These are phyloP conservation scores for Tetrapisispora iriomotensis DNA, from an alignment of 805 yeast species.

Conservation along the genomic window DNA sequence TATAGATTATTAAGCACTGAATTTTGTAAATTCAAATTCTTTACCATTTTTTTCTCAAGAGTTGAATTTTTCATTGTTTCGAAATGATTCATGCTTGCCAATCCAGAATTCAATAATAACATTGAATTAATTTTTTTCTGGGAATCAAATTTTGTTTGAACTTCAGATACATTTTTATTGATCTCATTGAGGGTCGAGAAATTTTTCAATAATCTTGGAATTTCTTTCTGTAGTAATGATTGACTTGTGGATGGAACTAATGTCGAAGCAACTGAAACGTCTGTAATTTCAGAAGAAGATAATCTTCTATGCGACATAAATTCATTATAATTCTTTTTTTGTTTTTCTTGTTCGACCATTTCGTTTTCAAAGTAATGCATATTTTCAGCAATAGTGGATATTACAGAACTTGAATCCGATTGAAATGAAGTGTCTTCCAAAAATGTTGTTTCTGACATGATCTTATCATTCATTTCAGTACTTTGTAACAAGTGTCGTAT, in stretches of 20 bases:
- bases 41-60: slow-evolving; percentile 1
- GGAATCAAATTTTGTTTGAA: not conserved
- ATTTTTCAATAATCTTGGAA: slow-evolving; percentile 48
- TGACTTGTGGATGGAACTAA: slow-evolving; percentile 29
- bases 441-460: not conserved
- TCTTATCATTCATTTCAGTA: not conserved
- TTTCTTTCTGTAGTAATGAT: slow-evolving; percentile 52
- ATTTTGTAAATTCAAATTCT: not conserved
- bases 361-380: not conserved
- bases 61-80: not conserved
- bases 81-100: not conserved
- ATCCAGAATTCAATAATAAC: not conserved
- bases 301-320: slow-evolving; percentile 9
- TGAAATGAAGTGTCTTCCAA: not conserved
- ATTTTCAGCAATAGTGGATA: not conserved
- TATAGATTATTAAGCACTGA: not conserved
- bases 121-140: not conserved
- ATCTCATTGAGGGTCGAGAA: slow-evolving; percentile 1
- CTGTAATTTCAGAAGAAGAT: slow-evolving; percentile 21
- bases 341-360: not conserved
- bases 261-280: slow-evolving; percentile 22
- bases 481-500: slow-evolving; percentile 10
- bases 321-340: not conserved
- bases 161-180: not conserved
- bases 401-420: not conserved